phyloP scores from a whole-genome alignment of 768 basidiomycete genomes.

The Mycena amicta region DNA sequence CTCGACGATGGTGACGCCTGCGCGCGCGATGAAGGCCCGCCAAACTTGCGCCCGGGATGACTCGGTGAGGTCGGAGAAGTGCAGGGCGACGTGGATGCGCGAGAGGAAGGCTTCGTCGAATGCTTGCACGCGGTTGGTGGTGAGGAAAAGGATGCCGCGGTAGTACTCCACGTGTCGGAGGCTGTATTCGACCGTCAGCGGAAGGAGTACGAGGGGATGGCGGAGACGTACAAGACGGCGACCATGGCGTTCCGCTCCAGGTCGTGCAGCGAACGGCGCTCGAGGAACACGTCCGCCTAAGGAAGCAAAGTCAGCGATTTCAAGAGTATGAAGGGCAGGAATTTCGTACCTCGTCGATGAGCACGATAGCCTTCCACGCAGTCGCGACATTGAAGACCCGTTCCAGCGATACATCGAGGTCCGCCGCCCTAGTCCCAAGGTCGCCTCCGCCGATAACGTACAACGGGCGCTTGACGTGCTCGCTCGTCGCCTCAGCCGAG shows the following conservation, averaged over 20 bases:
- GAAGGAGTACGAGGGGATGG: slow-evolving; percentile 21
- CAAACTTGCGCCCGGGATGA: slow-evolving; percentile 62
- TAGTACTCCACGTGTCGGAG: slow-evolving; percentile 61
- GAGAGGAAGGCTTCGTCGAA: slow-evolving; percentile 74
- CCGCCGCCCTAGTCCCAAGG: slow-evolving; percentile 48
- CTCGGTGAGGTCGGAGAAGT: slow-evolving; percentile 59
- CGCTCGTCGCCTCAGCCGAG: slow-evolving; percentile 61
- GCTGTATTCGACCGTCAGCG: slow-evolving; percentile 35
- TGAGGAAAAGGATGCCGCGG: slow-evolving; percentile 58
- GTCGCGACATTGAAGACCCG: slow-evolving; percentile 55
- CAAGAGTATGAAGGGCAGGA: background rate
- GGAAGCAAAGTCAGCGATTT: slow-evolving; percentile 11
- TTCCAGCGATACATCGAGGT: slow-evolving; percentile 48
- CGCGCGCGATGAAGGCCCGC: slow-evolving; percentile 56
- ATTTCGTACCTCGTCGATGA: slow-evolving; percentile 51
- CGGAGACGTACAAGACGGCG: slow-evolving; percentile 55
- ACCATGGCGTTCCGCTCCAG: slow-evolving; percentile 73
- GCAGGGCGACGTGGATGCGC: slow-evolving; percentile 66
- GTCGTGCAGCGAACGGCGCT: slow-evolving; percentile 65
- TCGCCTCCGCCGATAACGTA: slow-evolving; percentile 60
- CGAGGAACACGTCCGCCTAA: slow-evolving; percentile 71
- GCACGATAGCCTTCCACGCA: slow-evolving; percentile 61
- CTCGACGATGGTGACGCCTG: slow-evolving; percentile 35
- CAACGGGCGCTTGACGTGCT: slow-evolving; percentile 53
- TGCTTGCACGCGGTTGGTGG: slow-evolving; percentile 57